Conservation (phyloP, 176 grass and related monocot species). For the Oryza glaberrima region DNA sequence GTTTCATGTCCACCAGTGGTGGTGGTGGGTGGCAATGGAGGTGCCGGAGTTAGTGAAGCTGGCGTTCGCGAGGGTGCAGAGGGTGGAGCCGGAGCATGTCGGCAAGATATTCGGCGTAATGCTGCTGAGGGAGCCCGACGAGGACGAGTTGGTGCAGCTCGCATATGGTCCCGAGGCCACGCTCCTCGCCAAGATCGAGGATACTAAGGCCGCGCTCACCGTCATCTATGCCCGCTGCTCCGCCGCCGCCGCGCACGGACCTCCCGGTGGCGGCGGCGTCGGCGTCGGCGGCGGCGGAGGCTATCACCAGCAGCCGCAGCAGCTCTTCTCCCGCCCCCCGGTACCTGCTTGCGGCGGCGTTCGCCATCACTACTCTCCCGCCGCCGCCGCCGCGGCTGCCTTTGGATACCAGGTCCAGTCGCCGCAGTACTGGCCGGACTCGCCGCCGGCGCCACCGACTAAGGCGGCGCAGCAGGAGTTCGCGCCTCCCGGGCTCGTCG, state of each 20-base stretch:
- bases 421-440: conserved; percentile 47
- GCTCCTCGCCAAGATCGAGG: conserved; percentile 51
- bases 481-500: background rate
- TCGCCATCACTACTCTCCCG: conserved; percentile 4
- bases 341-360: background rate
- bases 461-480: conserved; percentile 26
- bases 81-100: conserved; percentile 63
- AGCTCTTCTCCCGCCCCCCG: conserved; percentile 35
- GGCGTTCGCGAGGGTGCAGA: conserved; percentile 59
- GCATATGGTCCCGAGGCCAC: conserved; percentile 61
- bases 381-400: background rate
- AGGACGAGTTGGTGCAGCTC: conserved; percentile 72
- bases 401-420: conserved; percentile 45
- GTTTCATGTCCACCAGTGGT: background rate
- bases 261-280: background rate
- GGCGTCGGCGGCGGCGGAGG: background rate
- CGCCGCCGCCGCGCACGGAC: conserved; percentile 44
- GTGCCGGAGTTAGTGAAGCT: conserved; percentile 62
- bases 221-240: conserved; percentile 52
- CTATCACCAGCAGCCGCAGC: conserved; percentile 24
- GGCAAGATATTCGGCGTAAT: conserved; percentile 86
- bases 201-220: conserved; percentile 63
- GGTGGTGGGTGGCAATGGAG: conserved; percentile 51
- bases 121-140: conserved; percentile 58
- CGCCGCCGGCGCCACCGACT: background rate